phyloP scores from a whole-genome alignment of 441 rosid species.

The Flueggea neowawraea region DNA sequence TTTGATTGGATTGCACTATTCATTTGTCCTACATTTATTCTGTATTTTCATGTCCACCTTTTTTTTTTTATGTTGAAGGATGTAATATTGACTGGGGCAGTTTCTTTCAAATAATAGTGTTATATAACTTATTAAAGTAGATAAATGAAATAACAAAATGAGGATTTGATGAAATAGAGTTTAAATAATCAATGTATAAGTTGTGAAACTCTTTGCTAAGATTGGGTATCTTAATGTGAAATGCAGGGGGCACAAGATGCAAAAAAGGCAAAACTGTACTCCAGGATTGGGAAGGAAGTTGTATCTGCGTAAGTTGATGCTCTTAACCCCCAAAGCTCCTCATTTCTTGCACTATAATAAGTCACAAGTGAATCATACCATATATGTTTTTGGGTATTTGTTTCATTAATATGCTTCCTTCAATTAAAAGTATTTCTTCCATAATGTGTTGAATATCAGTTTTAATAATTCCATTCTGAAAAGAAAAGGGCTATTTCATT shows the following conservation, averaged over 20 bases:
- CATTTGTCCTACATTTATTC: too few species aligned
- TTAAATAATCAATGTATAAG: too few species aligned
- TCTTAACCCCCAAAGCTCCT: neutral
- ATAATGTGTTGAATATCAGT: neutral
- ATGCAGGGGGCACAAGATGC: slow-evolving; percentile 85
- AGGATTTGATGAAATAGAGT: too few species aligned
- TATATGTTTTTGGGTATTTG: neutral
- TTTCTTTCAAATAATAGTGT: too few species aligned
- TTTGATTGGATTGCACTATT: too few species aligned
- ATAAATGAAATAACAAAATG: too few species aligned
- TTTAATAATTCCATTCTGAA: slow-evolving; percentile 1
- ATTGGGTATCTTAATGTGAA: neutral
- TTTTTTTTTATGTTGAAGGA: too few species aligned
- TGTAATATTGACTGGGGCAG: too few species aligned
- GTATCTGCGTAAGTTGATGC: slow-evolving; percentile 73
- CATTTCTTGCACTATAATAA: neutral
- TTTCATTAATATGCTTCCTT: neutral
- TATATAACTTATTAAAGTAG: too few species aligned
- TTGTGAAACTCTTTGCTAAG: too few species aligned
- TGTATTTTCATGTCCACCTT: too few species aligned
- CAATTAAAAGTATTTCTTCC: neutral
- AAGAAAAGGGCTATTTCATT: slow-evolving; percentile 9
- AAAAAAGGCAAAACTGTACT: slow-evolving; percentile 74
- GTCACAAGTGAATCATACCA: neutral
- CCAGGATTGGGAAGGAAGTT: slow-evolving; percentile 85